phyloP scores from a whole-genome alignment of 169 alveolate species.

The Eimeria maxima region DNA sequence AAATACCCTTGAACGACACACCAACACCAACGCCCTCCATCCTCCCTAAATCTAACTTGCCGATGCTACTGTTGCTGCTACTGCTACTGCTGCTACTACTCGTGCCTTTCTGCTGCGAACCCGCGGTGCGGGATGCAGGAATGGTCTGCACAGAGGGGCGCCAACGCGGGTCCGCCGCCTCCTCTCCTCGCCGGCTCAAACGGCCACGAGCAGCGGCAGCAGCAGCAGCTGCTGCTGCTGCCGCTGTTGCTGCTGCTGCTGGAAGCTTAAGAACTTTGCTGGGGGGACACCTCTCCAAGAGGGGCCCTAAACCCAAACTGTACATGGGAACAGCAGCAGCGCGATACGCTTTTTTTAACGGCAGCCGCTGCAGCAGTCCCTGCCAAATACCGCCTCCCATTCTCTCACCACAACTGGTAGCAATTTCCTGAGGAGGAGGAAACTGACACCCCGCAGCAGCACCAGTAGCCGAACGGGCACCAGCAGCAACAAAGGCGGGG shows the following conservation, averaged over 20 bases:
- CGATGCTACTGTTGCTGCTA: background rate
- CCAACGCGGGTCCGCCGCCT: background rate
- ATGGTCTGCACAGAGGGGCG: background rate
- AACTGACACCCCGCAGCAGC: background rate
- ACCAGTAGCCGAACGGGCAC: background rate
- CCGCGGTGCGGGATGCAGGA: background rate
- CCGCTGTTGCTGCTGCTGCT: constrained; percentile 30
- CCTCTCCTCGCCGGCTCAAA: background rate
- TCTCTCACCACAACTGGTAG: background rate
- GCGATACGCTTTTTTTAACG: background rate
- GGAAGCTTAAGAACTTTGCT: constrained; percentile 13
- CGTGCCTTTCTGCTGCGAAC: background rate
- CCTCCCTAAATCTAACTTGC: background rate
- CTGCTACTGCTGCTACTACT: background rate
- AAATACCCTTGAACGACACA: background rate
- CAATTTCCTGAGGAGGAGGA: background rate
- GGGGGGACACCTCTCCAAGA: background rate
- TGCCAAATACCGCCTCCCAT: background rate
- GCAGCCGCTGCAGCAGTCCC: constrained; percentile 3
- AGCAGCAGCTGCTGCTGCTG: constrained; percentile 37
- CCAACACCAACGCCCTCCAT: background rate
- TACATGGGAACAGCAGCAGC: background rate
- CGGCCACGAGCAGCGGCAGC: background rate
- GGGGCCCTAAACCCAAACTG: background rate
- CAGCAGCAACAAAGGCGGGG: background rate